Percentiles rank a stretch among this genome's conserved stretches.
phyloP scores from a whole-genome alignment of 768 basidiomycete species.

The Tulasnella sp. region DNA sequence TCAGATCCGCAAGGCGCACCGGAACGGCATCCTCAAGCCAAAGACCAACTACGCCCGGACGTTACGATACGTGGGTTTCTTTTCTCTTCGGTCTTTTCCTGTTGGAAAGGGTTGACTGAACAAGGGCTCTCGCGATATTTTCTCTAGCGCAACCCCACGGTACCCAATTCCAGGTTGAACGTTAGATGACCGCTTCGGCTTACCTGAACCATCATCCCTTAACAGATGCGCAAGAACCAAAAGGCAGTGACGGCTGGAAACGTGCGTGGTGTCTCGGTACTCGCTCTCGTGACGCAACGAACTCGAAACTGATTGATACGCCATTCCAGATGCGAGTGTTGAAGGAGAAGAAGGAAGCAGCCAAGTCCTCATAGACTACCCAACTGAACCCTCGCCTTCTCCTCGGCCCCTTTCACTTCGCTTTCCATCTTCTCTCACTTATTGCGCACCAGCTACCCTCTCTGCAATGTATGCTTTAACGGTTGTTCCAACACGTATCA shows the following conservation, averaged over 20 bases:
- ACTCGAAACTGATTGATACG: constrained; percentile 17
- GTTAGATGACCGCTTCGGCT: background rate
- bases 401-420: background rate
- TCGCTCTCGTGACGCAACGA: background rate
- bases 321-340: constrained; percentile 34
- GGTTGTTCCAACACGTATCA: constrained; percentile 10
- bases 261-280: constrained; percentile 45
- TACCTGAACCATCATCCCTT: constrained; percentile 9
- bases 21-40: constrained; percentile 92
- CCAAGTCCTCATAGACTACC: background rate
- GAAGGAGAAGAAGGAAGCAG: constrained; percentile 18
- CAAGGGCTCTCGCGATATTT: background rate
- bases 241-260: constrained; percentile 68
- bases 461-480: background rate
- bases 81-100: no score
- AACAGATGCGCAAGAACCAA: constrained; percentile 81
- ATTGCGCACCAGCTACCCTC: background rate
- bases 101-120: background rate
- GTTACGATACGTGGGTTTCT: constrained; percentile 89
- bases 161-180: background rate
- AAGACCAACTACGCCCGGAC: constrained; percentile 68
- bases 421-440: constrained; percentile 5
- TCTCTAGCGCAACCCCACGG: constrained; percentile 19
- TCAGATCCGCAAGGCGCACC: constrained; percentile 74
- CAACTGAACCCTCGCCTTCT: background rate